A percentile compares a stretch with the other conserved stretches of the same genome.
phyloP scores from a whole-genome alignment of 2,329 filamentous ascomycete genomes.

The Trichoderma koningiopsis region DNA sequence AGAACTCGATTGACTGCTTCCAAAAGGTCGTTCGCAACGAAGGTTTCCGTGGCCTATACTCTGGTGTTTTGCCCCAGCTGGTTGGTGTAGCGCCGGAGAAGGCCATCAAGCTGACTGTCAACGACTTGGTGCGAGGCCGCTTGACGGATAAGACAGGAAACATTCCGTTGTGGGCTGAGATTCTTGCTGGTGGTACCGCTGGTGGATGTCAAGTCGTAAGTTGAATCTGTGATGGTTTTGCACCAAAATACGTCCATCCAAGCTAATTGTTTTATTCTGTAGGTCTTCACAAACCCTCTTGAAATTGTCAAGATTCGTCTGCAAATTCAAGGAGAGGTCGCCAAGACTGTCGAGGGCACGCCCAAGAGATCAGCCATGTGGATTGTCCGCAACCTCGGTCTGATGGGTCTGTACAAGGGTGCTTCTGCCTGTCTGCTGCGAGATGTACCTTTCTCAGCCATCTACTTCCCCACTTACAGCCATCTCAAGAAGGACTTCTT shows the following conservation, averaged over 20 bases:
- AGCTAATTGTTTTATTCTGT: slow-evolving; percentile 8
- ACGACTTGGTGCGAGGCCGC: slow-evolving; percentile 81
- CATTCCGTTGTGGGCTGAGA: slow-evolving; percentile 72
- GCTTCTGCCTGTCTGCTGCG: slow-evolving; percentile 91
- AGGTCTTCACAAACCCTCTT: slow-evolving; percentile 96
- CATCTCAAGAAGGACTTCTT: slow-evolving; percentile 94
- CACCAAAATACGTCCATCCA: neutral
- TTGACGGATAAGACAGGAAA: slow-evolving; percentile 75
- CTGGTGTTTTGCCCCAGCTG: slow-evolving; percentile 90
- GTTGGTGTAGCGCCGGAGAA: slow-evolving; percentile 99
- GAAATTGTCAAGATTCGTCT: slow-evolving; percentile 99
- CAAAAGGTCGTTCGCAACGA: slow-evolving; percentile 92
- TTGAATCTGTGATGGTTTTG: slow-evolving; percentile 33
- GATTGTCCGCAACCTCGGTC: slow-evolving; percentile 94
- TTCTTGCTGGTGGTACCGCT: slow-evolving; percentile 84
- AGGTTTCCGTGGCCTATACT: slow-evolving; percentile 86
- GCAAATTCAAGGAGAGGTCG: slow-evolving; percentile 94
- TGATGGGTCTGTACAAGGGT: slow-evolving; percentile 95
- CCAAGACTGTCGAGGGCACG: slow-evolving; percentile 79
- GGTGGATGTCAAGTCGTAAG: slow-evolving; percentile 95
- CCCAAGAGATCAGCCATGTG: slow-evolving; percentile 93
- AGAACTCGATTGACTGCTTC: slow-evolving; percentile 95
- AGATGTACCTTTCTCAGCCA: slow-evolving; percentile 96
- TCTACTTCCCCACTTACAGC: slow-evolving; percentile 97
- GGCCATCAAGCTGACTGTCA: slow-evolving; percentile 98